Evolutionary conservation across 2,329 filamentous ascomycete genomes (phyloP), one percentile per base, ranked within the genome.

Genomic region (Trichoderma asperellum): DNA sequence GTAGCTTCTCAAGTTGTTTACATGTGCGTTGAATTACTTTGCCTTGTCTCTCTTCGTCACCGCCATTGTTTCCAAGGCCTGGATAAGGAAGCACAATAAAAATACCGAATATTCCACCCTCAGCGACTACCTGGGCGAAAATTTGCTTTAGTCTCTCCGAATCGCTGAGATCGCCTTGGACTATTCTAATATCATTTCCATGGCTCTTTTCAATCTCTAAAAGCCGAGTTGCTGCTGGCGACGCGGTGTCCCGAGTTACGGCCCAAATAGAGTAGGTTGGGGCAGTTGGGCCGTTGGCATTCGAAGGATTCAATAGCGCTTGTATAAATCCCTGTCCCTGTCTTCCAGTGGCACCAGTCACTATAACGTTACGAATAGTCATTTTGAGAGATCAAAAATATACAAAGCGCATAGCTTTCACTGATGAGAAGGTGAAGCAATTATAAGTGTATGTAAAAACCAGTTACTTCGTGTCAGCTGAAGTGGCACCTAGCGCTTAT

Each of bases 251-350:
- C 35, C 63, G 63, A 5, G 53, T 66, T 40, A 66, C 27, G 14
- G 63, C 53, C 63, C 63, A 66, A 12, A 66, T 29, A 2, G 47
- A 53, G 18, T 58, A 66, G 27, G 37, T 10, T 5, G 27, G 5
- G 18, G 14, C n/a, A 35, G 21, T 7, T 12, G 52, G 16, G 2
- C 35, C 37, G 24, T 32, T 32, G 12, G 40, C 2, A 49, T 56
- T 58, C 14, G 52, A 6, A 4, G 67, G 18, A 18, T 24, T 57
- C 11, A 69, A 35, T 34, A 69, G 60, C 4, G 61, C 60, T 14
- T 69, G 67, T 8, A 69, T 49, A 8, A 69, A 69, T 1, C 47
- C 67, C 11, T 60, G 67, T 16, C 67, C 67, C 21, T 69, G 67
- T 16, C 52, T 57, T 11, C 67, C 67, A 12, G 67, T 69, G n/a